A percentile compares a stretch with the other conserved stretches of the same genome.
These are phyloP conservation scores for Ciborinia camelliae DNA, from an alignment of 2,329 filamentous ascomycete genomes.

Conservation along the genomic window DNA sequence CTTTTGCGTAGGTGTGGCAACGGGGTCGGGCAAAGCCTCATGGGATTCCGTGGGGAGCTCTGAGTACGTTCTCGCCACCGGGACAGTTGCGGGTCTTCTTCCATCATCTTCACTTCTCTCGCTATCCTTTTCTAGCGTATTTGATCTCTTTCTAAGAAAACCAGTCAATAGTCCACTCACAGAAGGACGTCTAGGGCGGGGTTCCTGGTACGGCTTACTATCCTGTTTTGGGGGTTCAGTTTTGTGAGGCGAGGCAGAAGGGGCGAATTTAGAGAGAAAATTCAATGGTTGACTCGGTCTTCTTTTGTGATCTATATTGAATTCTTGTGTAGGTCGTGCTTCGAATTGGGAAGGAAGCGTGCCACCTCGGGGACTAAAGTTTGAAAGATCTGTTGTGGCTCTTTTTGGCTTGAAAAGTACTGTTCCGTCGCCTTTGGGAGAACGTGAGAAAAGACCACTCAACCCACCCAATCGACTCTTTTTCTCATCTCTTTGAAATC, in stretches of 20 bases:
- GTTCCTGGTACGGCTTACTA: constrained; percentile 13
- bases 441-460: constrained; percentile 12
- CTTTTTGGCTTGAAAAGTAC: constrained; percentile 12
- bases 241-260: constrained; percentile 12
- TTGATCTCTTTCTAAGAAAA: constrained; percentile 29
- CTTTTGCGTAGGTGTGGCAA: not conserved
- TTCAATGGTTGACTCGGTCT: constrained; percentile 17
- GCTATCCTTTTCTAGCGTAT: constrained; percentile 25
- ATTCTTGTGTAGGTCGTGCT: not conserved
- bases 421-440: not conserved
- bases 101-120: constrained; percentile 7
- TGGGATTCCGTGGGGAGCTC: constrained; percentile 24
- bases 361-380: not conserved
- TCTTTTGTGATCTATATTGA: not conserved
- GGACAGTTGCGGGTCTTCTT: constrained; percentile 12
- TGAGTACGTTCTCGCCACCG: constrained; percentile 30
- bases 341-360: constrained; percentile 4
- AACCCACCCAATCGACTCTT: constrained; percentile 1
- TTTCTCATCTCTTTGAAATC: constrained; percentile 4
- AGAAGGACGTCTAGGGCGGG: constrained; percentile 28
- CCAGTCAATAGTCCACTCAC: constrained; percentile 30
- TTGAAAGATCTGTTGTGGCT: constrained; percentile 13
- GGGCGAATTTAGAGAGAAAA: constrained; percentile 16
- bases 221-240: constrained; percentile 2
- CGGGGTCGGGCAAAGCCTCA: not conserved